These are phyloP conservation scores for Trypanosoma cruzi DNA, from an alignment of 208 protist species.

Conservation along the genomic window DNA sequence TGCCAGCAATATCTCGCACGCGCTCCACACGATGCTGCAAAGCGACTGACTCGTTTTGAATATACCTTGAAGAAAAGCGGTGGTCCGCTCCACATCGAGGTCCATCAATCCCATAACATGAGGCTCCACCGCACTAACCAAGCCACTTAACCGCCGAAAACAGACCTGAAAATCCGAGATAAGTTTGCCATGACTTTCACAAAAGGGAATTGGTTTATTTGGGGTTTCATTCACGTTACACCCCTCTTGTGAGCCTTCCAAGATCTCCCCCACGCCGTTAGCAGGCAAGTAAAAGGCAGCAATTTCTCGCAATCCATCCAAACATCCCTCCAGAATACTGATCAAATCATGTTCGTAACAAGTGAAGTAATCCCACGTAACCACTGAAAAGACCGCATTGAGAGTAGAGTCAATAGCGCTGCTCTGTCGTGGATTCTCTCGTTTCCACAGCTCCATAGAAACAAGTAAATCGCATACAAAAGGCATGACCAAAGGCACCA, in stretches of 20 bases:
- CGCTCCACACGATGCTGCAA: conserved; percentile 8
- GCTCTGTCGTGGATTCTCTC: not conserved
- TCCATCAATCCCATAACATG: conserved; percentile 7
- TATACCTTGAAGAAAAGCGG: conserved; percentile 15
- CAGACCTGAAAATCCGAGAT: conserved; percentile 17
- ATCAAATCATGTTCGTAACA: conserved; percentile 22
- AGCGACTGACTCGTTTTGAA: conserved; percentile 11
- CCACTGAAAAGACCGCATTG: conserved; percentile 5
- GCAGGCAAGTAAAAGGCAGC: not conserved
- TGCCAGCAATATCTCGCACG: conserved; percentile 3
- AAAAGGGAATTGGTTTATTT: not conserved
- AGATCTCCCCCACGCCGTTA: not conserved
- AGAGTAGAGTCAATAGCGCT: conserved; percentile 3
- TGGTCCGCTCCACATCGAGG: not conserved
- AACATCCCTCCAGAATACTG: not conserved
- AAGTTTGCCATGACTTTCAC: not conserved
- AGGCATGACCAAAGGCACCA: conserved; percentile 20
- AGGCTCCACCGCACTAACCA: not conserved
- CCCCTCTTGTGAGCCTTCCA: not conserved
- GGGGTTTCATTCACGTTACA: not conserved
- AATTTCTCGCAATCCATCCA: not conserved
- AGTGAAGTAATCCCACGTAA: conserved; percentile 26
- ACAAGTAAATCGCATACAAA: conserved; percentile 29
- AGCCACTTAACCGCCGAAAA: conserved; percentile 13
- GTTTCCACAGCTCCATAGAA: conserved; percentile 3